Base-by-base conservation (phyloP, 148 eudicot genomes). In the Dianthus caryophyllus region DNA sequence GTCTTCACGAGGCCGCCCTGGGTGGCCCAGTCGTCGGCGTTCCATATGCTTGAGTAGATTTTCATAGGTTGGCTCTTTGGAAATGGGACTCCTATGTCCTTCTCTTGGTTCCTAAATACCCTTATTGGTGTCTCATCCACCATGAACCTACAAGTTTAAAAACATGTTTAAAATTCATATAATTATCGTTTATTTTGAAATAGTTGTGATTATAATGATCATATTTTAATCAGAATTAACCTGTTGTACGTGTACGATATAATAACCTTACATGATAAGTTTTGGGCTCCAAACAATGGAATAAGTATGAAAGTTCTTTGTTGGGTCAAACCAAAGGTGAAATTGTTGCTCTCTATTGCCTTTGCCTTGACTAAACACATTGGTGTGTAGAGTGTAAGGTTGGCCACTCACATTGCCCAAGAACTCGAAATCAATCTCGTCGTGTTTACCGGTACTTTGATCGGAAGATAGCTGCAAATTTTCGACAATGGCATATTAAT, bases 271-370 rank as follows among this genome's bases (percentile, higher is more conserved):
- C 79, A 66, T 52, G 64, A 73, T 72, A 2, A 60, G 72, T 18
- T 29, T 62, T 38, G 77, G 55, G 43, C 66, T 75, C 80, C 80
- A 75, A 31, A 78, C 54, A 47, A 82, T 26, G 67, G 80, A 78
- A 29, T 76, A 76, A 13, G 78, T 75, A 69, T 76, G 82, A 48
- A 75, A 75, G 36, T 69, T 65, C 27, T 17, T 56, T 4, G 85
- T 77, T 0, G 84, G 84, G 64, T 82, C 85, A 44, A 82, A 82
- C 85, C 85, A 82, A 9, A 82, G 78, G n/a, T 74, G 74, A 61
- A 82, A 82, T 65, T 82, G 85, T 22, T 82, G 82, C 61, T 82
- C 85, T 17, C 82, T 59, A 21, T 76, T 76, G 15, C 85, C 85
- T 50, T 73, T 76, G 14, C 85, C 85, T 67, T 75, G 82, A 16